Base-by-base conservation (phyloP, 2,329 filamentous ascomycete genomes). In the Penicillium sp. region DNA sequence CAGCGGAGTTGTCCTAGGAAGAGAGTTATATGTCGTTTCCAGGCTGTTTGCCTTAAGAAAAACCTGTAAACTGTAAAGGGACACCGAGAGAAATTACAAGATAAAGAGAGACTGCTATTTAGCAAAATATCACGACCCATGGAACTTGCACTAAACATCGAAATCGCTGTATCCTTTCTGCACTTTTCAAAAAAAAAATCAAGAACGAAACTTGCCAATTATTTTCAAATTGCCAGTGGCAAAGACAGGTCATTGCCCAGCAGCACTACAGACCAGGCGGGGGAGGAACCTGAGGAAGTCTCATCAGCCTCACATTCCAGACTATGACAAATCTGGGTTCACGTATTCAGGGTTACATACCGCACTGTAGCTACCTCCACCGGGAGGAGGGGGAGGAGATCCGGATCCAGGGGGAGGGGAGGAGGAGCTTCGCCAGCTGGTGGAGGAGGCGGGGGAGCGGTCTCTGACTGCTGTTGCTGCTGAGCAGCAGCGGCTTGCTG, bases 361-460 rank as follows among this genome's bases (percentile, higher is more conserved):
- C 65, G 86, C 80, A 64, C 82, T 85, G 69, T 89, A 91, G 46
- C 81, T 57, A 43, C 60, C 67, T 46, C 71, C 78, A 48, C 81
- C 81, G n/a, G 33, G 33, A 37, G 81, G 78, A 26, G 81, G 81
- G 31, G 82, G 85, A 11, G 85, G 86, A 27, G 82, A 80, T 25
- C 81, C 78, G 33, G 83, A 82, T 45, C 82, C 82, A 22, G 50
- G 42, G 31, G 50, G 50, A 52, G 50, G 49, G 49, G 49, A 22
- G 87, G 86, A 53, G 85, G 69, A 9, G 68, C 81, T 62, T 84
- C 83, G 57, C 72, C 77, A 26, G 81, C 79, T 11, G 86, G 84
- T 40, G 80, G 79, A 18, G 78, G 79, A 18, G 85, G 83, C 15
- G 84, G 80, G 51, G 84, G 80, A 53, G 80, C 61, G 75, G 79